Evolutionary conservation across 495 filamentous ascomycete genomes (phyloP), one percentile per base, ranked within the genome.

Genomic region (Aspergillus diversus): DNA sequence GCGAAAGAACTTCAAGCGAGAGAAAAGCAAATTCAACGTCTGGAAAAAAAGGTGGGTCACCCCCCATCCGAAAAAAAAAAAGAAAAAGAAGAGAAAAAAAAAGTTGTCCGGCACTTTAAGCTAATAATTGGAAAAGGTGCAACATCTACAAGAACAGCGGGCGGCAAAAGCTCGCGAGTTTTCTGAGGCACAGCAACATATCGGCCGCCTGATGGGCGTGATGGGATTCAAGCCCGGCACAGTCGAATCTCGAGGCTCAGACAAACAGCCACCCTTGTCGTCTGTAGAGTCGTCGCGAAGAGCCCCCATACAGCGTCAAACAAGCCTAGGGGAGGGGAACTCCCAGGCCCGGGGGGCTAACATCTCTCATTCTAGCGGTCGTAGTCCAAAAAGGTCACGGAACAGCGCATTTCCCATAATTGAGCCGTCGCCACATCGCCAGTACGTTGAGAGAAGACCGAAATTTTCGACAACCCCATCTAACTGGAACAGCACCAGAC

Each of bases 121-220:
- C 61, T 68, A 21, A 66, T 37, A 0, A 11, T 33, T 0, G 31
- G 0, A 50, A 12, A 42, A 81, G 79, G 63, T 80, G 34, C 75
- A 80, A 64, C 69, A 73, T 11, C 61, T 81, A 35, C 74, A 74
- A 13, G 69, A 77, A 42, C 76, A 80, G 54, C 68, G 76, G 54
- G 70, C 78, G 32, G 70, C 75, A 17, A 80, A 79, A 61, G 75
- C 79, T n/a, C 74, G 74, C 12, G 80, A 84, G 55, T 80, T 84
- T 43, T 75, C 73, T 1, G 78, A 83, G 56, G 79, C 80, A 15
- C 80, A 83, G 59, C 76, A 83, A 48, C 79, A 83, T 21, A 81
- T 81, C 37, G 66, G 78, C 21, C 75, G 77, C 7, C 65, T 83
- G 7, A 81, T 83, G 76, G 69, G 65, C 16, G 75, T 84, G 3